phyloP scores from a whole-genome alignment of 169 alveolate genomes.

The Cryptosporidium meleagridis region DNA sequence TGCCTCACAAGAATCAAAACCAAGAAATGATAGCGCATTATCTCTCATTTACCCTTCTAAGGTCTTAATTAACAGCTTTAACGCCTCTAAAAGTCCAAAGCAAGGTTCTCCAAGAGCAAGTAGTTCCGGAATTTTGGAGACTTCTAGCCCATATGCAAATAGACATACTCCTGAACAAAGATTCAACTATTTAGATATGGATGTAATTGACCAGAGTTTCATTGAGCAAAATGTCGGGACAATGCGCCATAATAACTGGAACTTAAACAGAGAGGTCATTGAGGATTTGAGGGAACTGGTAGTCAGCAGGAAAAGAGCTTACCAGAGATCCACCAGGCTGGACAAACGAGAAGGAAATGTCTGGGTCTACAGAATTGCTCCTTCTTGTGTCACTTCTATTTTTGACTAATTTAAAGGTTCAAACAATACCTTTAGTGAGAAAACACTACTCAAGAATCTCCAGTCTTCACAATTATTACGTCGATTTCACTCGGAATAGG shows the following conservation, averaged over 20 bases:
- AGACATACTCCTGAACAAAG: slow-evolving; percentile 52
- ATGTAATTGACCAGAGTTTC: slow-evolving; percentile 87
- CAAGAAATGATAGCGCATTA: slow-evolving; percentile 41
- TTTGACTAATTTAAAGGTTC: slow-evolving; percentile 73
- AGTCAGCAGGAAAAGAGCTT: slow-evolving; percentile 85
- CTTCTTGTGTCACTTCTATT: slow-evolving; percentile 82
- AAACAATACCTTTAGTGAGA: neutral
- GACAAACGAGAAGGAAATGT: slow-evolving; percentile 90
- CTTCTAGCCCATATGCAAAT: slow-evolving; percentile 61
- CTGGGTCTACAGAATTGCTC: slow-evolving; percentile 87
- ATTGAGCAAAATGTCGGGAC: slow-evolving; percentile 80
- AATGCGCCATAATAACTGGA: slow-evolving; percentile 86
- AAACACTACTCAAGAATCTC: neutral
- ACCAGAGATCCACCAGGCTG: slow-evolving; percentile 82
- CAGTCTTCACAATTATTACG: no score
- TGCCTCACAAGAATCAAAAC: neutral
- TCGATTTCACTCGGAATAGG: no score
- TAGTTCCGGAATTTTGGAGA: slow-evolving; percentile 43
- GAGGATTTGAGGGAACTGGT: slow-evolving; percentile 89
- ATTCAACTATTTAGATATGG: slow-evolving; percentile 85
- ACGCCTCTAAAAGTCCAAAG: slow-evolving; percentile 12
- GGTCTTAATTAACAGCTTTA: slow-evolving; percentile 32
- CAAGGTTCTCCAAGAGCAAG: slow-evolving; percentile 52
- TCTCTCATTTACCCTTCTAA: slow-evolving; percentile 66
- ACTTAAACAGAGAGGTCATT: slow-evolving; percentile 88